Conservation (phyloP, 1,139 yeast species). For the Zygotorulaspora mrakii region DNA sequence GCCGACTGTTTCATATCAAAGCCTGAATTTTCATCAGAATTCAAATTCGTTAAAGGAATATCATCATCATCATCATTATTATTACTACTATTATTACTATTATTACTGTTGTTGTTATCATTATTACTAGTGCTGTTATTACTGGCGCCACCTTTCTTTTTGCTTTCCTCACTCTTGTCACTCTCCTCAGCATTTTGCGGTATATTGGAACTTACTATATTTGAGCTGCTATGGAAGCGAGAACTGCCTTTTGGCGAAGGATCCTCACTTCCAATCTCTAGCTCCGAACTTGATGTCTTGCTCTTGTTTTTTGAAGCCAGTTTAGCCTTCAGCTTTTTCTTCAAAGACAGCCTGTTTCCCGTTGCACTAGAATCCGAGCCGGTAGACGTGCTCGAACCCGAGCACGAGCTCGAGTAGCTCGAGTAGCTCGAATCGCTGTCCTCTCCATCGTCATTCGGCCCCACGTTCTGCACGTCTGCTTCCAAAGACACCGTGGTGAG, state of each 20-base stretch:
- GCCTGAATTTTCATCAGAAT: constrained; percentile 13
- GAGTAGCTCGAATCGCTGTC: constrained; percentile 1
- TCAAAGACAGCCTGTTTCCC: constrained; percentile 1
- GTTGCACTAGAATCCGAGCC: constrained; percentile 3
- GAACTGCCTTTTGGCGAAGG: constrained; percentile 14
- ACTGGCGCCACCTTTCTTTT: no score
- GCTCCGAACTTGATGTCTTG: no score
- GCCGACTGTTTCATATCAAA: constrained; percentile 3
- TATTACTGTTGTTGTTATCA: no score
- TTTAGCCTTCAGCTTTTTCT: constrained; percentile 7
- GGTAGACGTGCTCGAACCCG: constrained; percentile 4
- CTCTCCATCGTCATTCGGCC: constrained; percentile 10
- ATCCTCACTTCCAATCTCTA: constrained; percentile 11
- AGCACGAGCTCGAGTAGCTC: constrained; percentile 3
- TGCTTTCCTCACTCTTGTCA: no score
- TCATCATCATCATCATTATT: constrained; percentile 11
- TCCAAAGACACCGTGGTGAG: constrained; percentile 83
- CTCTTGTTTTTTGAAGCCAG: constrained; percentile 13
- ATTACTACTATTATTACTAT: constrained; percentile 2
- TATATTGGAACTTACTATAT: constrained; percentile 2
- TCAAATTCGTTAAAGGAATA: constrained; percentile 7
- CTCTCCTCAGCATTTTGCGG: no score
- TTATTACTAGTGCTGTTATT: no score
- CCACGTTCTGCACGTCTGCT: constrained; percentile 57
- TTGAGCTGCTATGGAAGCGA: constrained; percentile 7